phyloP scores from a whole-genome alignment of 2,329 filamentous ascomycete genomes.

The Fusarium circinatum region DNA sequence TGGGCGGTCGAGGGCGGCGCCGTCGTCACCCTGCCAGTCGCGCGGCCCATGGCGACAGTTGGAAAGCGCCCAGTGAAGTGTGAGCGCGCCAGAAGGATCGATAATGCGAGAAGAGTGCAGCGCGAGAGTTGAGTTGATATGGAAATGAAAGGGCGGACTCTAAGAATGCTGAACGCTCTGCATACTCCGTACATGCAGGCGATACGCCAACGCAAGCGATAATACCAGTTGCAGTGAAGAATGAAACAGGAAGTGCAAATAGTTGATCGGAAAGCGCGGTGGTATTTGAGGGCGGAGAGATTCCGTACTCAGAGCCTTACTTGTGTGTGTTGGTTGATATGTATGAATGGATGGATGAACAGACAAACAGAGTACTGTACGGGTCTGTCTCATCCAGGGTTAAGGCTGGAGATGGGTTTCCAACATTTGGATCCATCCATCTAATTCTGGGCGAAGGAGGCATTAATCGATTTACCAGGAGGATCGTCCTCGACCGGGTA shows the following conservation, averaged over 20 bases:
- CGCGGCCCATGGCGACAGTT: conserved; percentile 21
- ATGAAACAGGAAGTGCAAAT: conserved; percentile 7
- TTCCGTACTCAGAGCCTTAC: conserved; percentile 13
- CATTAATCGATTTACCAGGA: background rate
- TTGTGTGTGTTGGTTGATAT: background rate
- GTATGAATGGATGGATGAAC: background rate
- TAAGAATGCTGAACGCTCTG: background rate
- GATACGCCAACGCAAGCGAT: conserved; percentile 17
- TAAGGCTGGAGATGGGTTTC: conserved; percentile 3
- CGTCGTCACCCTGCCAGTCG: conserved; percentile 30
- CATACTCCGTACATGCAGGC: background rate
- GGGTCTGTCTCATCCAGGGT: conserved; percentile 12
- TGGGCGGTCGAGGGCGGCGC: conserved; percentile 21
- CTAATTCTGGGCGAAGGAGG: background rate
- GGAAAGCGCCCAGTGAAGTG: conserved; percentile 29
- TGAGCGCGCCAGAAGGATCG: conserved; percentile 27
- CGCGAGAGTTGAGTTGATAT: background rate
- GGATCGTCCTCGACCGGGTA: background rate
- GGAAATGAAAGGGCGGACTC: background rate
- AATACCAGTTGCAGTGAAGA: conserved; percentile 9
- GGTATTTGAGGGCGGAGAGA: conserved; percentile 8
- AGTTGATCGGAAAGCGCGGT: background rate
- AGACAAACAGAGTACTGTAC: background rate
- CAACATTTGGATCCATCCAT: conserved; percentile 11
- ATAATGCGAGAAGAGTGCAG: conserved; percentile 15